Evolutionary conservation across 1,284 basidiomycete genomes (phyloP), one percentile per base, ranked within the genome.

Genomic region (Fomes fomentarius): DNA sequence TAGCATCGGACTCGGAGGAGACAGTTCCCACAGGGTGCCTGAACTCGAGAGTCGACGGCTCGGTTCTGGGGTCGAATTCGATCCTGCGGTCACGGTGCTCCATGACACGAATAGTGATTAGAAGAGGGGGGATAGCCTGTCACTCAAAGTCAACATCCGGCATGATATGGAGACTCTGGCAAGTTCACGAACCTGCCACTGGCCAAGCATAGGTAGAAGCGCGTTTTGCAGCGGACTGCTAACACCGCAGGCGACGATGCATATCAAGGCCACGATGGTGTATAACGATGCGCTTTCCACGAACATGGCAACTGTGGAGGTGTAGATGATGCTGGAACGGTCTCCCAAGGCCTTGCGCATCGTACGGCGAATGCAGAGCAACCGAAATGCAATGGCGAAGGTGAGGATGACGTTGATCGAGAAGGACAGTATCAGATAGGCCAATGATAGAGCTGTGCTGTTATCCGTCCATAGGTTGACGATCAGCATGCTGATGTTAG

Each of bases 51-150:
- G 33, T 19, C 10, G 41, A 41, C 15, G 39, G 22, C 14, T 11
- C 17, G 15, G 41, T 28, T 4, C 41, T 19, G 14, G 37, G 38
- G 28, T 12, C 40, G 14, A 73, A 72, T 33, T 71, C 65, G 49
- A 63, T 53, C 24, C 30, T 4, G 43, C 17, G 14, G 63, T 62
- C 68, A 73, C 74, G 2, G 73, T 76, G 19, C n/a, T 74, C 66
- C 25, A 70, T 71, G 8, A 80, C 66, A 4, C 77, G 71, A 35
- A 73, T 71, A 9, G 76, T 72, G 40, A 71, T 69, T 25, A 71
- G 46, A 24, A 71, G 54, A 1, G 70, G 64, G 0, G 69, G 65
- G 3, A 71, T 68, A 8, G 66, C 65, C 69, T 71, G 45, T n/a
- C 11, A n/a, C 10, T 5, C 7, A 14, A 5, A 12, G 6, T 14